Base-by-base conservation (phyloP, 1,284 basidiomycete genomes). In the Malassezia obtusa region DNA sequence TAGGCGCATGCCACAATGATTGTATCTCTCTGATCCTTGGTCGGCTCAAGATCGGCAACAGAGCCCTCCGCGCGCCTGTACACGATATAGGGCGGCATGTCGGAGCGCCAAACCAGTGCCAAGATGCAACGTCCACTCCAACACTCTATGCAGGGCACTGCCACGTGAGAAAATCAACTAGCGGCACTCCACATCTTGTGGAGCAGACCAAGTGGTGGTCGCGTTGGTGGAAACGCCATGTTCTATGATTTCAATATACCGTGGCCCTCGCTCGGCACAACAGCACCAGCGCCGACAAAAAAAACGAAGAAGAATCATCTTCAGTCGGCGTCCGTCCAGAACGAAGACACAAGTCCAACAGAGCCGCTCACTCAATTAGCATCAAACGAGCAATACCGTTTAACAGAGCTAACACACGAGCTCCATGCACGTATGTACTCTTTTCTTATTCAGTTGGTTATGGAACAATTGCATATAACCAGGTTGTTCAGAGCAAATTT, bases 1-100 rank as follows among this genome's bases (percentile, higher is more conserved):
- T 70, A 67, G 15, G 61, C 58, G 49, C 69, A 71, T 11, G 69
- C 71, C 10, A 71, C 71, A 46, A 73, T 73, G 53, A 72, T 65
- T 35, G 67, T 64, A n/a, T 60, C 67, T 17, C 61, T 46, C 43
- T 72, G 68, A 39, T 70, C 67, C 2, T 50, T 41, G 1, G 68
- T 71, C 19, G 40, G 40, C 5, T 17, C 30, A 24, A 43, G 40
- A 25, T 43, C 24, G n/a, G n/a, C n/a, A n/a, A 17, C 11, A 6
- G 14, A 15, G 30, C 10, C 19, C 14, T 14, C 3, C 15, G 21
- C 24, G 25, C 40, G 40, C 22, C 40, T 21, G 15, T 25, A 11
- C 22, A 43, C 40, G 12, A 32, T 31, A 14, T 45, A 24, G 1
- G 40, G 40, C 22, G 43, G 43, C 43, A 45, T 45, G 25, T 9